A percentile compares a stretch with the other conserved stretches of the same genome.
These are phyloP conservation scores for Pouteria campechiana DNA, from an alignment of 179 eudicot species.

Conservation along the genomic window DNA sequence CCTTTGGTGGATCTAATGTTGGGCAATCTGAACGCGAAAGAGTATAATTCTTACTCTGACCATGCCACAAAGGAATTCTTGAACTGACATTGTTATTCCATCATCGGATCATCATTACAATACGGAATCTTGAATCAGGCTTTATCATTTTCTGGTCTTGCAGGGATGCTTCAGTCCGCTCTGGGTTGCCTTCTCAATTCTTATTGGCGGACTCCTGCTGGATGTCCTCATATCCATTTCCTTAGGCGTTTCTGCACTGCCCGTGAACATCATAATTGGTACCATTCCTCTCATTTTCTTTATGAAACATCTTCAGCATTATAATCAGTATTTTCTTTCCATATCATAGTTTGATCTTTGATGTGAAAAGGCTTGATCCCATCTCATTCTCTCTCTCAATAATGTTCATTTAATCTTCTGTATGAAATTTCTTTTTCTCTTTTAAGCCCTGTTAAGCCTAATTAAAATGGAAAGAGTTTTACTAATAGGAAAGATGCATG, in stretches of 20 bases:
- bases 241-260: constrained; percentile 29
- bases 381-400: too few species aligned
- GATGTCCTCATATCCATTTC: constrained; percentile 24
- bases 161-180: constrained; percentile 26
- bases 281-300: too few species aligned
- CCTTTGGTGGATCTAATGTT: constrained; percentile 3
- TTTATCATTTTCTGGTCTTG: not conserved
- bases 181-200: constrained; percentile 31
- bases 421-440: too few species aligned
- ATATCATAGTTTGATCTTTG: too few species aligned
- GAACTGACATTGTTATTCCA: not conserved
- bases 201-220: constrained; percentile 20
- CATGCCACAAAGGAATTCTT: too few species aligned
- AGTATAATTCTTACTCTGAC: constrained; percentile 1
- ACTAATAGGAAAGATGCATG: too few species aligned
- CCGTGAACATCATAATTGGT: constrained; percentile 26
- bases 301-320: too few species aligned
- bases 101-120: not conserved
- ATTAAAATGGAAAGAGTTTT: too few species aligned
- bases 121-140: not conserved
- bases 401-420: too few species aligned
- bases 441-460: too few species aligned
- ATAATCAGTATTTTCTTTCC: too few species aligned
- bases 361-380: too few species aligned
- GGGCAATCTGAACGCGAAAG: constrained; percentile 16